Evolutionary conservation across 2,329 filamentous ascomycete species (phyloP), one percentile per base, ranked within the genome.

Genomic region (Colletotrichum sp.): DNA sequence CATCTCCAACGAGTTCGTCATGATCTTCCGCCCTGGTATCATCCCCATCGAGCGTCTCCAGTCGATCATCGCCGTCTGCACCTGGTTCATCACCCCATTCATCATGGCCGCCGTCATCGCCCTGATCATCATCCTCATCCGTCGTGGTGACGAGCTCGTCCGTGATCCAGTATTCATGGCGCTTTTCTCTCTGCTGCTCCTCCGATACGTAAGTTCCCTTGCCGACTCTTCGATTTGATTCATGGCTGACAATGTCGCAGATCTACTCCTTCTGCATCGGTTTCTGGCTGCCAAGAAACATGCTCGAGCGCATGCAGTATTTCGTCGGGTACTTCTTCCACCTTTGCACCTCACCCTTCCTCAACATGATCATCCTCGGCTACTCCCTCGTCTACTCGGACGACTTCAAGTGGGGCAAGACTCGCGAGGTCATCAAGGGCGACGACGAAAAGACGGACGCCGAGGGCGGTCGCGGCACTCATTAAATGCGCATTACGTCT

Each of bases 1-100:
- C 43, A 88, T 87, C 32, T 85, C 85, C 6, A 89, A 89, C 77
- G 87, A 90, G 78, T 85, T 89, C 30, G 85, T 88, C 79, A 85
- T 89, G 82, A 83, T 88, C n/a, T 84, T 86, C 69, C 83, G 86
- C 0, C 84, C 84, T 2, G 84, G 86, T 1, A 86, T 86, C 63
- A 83, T 85, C 12, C 79, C 83, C 63, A 84, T 89, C 24, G 87
- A 89, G 78, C 80, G 87, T 9, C 79, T 89, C 28, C 85, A 88
- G 71, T 86, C 87, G 39, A 73, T 88, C 59, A 81, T 87, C 13
- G 87, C 88, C n/a, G 85, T 88, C 34, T 72, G 88, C 18, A 88
- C 87, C 2, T 89, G 86, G 86, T 82, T 82, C 60, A 86, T 88
- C 30, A 86, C 85, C 3, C 85, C 86, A 0, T 88, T 88, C 74